Percentiles rank a stretch among this genome's conserved stretches.
These are phyloP conservation scores for Phytophthora ohioensis DNA, from an alignment of 352 stramenopile genomes.

Conservation along the genomic window DNA sequence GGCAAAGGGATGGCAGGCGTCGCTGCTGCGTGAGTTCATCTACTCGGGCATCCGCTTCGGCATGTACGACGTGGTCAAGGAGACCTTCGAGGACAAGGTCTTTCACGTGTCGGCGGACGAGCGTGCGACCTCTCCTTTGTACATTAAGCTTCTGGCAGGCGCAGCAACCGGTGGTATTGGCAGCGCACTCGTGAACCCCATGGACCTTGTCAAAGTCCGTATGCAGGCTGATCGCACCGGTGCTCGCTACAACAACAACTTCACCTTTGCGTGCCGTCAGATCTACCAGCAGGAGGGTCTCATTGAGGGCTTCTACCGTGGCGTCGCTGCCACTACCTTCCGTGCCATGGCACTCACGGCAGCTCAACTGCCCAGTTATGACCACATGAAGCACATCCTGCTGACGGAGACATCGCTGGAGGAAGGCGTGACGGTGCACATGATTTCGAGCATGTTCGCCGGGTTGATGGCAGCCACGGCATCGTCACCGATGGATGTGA, in stretches of 20 bases:
- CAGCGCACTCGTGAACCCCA: conserved; percentile 77
- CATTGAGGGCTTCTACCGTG: conserved; percentile 75
- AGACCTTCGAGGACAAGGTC: conserved; percentile 64
- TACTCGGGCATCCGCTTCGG: conserved; percentile 86
- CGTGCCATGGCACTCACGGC: conserved; percentile 82
- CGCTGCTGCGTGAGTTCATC: conserved; percentile 68
- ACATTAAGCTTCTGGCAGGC: conserved; percentile 74
- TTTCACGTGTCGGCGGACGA: conserved; percentile 50
- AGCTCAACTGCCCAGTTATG: conserved; percentile 80
- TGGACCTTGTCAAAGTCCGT: conserved; percentile 82
- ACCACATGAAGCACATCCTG: conserved; percentile 80
- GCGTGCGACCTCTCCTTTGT: conserved; percentile 49
- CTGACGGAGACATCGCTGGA: conserved; percentile 56
- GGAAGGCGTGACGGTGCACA: conserved; percentile 72
- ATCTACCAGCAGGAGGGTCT: conserved; percentile 72
- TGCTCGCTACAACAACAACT: conserved; percentile 68
- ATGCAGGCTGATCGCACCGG: conserved; percentile 79
- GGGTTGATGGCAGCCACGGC: conserved; percentile 73
- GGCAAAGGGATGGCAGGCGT: conserved; percentile 70
- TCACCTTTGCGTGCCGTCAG: conserved; percentile 62
- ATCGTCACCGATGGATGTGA: conserved; percentile 83
- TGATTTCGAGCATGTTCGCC: conserved; percentile 76
- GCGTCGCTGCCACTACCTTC: conserved; percentile 71
- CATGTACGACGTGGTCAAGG: conserved; percentile 81
- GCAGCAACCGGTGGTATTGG: conserved; percentile 70